Percentiles rank a stretch among this genome's conserved stretches.
phyloP scores from a whole-genome alignment of 202 grass and related monocot genomes.

The Setaria italica region DNA sequence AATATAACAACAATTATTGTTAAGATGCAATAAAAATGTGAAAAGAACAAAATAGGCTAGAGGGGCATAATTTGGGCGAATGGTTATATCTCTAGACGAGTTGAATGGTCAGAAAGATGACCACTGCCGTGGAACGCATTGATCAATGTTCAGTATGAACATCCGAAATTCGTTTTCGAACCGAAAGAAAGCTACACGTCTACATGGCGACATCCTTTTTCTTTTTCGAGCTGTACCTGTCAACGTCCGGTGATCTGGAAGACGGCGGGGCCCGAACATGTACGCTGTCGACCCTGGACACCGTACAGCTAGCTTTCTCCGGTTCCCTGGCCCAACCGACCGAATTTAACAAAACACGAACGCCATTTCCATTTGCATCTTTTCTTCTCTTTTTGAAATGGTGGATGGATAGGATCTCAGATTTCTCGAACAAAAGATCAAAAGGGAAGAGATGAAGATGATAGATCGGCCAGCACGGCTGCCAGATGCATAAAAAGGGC shows the following conservation, averaged over 20 bases:
- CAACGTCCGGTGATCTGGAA: constrained; percentile 35
- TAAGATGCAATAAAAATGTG: not conserved
- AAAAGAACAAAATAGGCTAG: not conserved
- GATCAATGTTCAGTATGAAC: constrained; percentile 12
- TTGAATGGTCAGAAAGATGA: not conserved
- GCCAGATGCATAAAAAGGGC: not conserved
- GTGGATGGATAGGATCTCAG: not conserved
- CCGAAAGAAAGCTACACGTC: not conserved
- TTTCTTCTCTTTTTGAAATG: not conserved
- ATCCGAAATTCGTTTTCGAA: constrained; percentile 18
- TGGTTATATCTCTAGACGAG: not conserved
- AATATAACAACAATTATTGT: too few relatives aligned
- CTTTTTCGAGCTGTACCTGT: not conserved
- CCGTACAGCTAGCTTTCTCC: constrained; percentile 30
- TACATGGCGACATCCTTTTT: not conserved
- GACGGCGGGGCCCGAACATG: not conserved
- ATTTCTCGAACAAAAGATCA: not conserved
- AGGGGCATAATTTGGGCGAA: not conserved
- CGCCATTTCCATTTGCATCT: not conserved
- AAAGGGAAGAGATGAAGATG: not conserved
- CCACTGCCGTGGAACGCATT: not conserved
- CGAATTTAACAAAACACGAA: constrained; percentile 25
- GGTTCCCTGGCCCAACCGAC: not conserved
- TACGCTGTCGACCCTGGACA: constrained; percentile 29
- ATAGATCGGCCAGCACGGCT: not conserved